These are phyloP conservation scores for Pleurozium schreberi DNA, from an alignment of 225 moss, liverwort and hornwort species.

Conservation along the genomic window DNA sequence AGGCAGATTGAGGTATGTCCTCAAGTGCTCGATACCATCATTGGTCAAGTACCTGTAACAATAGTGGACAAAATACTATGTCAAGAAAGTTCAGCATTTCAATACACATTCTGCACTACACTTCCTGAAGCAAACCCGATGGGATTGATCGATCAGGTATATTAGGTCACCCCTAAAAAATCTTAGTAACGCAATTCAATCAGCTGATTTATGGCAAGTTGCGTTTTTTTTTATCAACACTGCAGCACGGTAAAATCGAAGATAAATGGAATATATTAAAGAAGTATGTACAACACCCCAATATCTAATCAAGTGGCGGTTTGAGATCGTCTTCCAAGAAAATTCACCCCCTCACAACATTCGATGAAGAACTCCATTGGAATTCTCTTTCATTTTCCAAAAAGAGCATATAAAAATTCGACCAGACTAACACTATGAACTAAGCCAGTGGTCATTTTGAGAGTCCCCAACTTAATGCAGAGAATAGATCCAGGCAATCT, in stretches of 20 bases:
- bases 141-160: neutral
- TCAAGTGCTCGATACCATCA: slow-evolving; percentile 58
- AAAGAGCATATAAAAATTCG: neutral
- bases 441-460: neutral
- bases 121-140: neutral
- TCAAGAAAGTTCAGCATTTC: neutral
- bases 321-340: neutral
- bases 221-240: neutral
- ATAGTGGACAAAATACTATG: neutral
- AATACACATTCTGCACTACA: neutral
- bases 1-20: slow-evolving; percentile 73
- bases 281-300: neutral
- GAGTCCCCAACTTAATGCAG: neutral
- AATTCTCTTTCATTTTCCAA: neutral
- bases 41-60: slow-evolving; percentile 45
- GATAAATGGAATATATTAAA: neutral
- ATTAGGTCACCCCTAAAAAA: neutral
- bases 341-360: neutral
- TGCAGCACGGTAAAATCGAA: neutral
- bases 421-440: neutral
- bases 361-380: neutral
- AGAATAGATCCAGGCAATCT: neutral
- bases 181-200: no score
- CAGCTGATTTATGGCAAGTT: neutral
- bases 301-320: neutral